Evolutionary conservation across 306 rosid genomes (phyloP).

Genomic region (Cajanus cajan): DNA sequence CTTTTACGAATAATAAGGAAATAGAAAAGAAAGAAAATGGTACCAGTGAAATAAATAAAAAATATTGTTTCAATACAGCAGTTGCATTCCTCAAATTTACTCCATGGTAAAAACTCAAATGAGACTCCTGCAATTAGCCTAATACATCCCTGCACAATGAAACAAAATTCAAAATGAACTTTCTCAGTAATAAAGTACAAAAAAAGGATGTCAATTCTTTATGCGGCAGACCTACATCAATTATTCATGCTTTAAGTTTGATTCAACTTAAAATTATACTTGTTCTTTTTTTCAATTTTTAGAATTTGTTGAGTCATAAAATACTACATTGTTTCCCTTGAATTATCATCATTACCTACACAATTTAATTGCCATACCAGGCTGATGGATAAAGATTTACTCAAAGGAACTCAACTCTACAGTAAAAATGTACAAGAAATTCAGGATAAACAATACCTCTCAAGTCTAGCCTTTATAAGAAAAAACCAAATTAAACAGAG

Average conservation of each 20-base stretch:
- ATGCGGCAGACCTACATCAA: background rate
- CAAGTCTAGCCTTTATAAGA: too few relatives aligned
- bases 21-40: too few relatives aligned
- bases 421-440: background rate
- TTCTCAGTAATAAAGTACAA: too few relatives aligned
- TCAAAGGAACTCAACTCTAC: slow-evolving; percentile 1
- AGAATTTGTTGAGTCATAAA: background rate
- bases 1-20: too few relatives aligned
- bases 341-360: slow-evolving; percentile 23
- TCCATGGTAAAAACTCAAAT: too few relatives aligned
- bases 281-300: background rate
- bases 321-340: background rate
- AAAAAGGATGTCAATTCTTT: slow-evolving; percentile 7
- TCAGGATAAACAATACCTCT: slow-evolving; percentile 6
- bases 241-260: slow-evolving; percentile 20
- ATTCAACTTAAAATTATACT: slow-evolving; percentile 18
- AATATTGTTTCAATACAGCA: too few relatives aligned
- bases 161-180: too few relatives aligned
- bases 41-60: too few relatives aligned
- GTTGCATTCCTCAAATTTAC: too few relatives aligned
- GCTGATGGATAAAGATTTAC: background rate
- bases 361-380: background rate
- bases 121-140: too few relatives aligned
- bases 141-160: too few relatives aligned
- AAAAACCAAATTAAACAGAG: slow-evolving; percentile 1